Evolutionary conservation across 1,284 basidiomycete species (phyloP), one percentile per base, ranked within the genome.

Genomic region (Ustanciosporium gigantosporum): DNA sequence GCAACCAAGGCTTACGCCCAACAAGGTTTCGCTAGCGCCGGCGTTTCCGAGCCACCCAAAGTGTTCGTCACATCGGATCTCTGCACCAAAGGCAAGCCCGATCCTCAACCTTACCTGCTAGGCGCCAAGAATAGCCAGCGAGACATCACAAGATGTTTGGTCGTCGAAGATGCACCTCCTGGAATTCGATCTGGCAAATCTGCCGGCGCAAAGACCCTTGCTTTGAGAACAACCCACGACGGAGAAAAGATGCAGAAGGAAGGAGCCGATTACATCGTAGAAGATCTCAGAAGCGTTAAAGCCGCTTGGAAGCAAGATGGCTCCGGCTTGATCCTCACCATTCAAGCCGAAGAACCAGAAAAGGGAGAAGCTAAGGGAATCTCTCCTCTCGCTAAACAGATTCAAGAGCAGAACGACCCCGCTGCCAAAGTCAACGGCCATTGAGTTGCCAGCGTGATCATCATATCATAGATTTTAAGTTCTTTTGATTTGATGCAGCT

Each of bases 121-220:
- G 75, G 75, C 27, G 75, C 75, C 3, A 40, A 74, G 23, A 46
- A 56, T 21, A 43, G 40, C 25, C 11, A 41, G 15, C 56, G 51
- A 7, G 64, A 75, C 41, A 66, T 72, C 46, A 39, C 46, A 14
- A 36, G 67, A 13, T 75, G 67, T 41, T 43, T 77, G 17, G 75
- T 77, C 17, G 68, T 77, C 4, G 75, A 77, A 44, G 75, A 77
- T 27, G 75, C 75, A 3, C 75, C 75, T 5, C 68, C 75, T 2
- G 75, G 75, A 15, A 55, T 76, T 2, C 42, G 61, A 1, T 50
- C 70, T 7, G 75, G 74, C 20, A 72, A 70, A 39, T 27, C 49
- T 4, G 72, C 75, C 2, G 74, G 74, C 14, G 73, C 73, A 15
- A 62, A 67, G 38, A 73, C 74, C 3, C 43, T 77, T 3, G 75